Base-by-base conservation (phyloP, 2,329 filamentous ascomycete genomes). In the Aspergillus neoniger region DNA sequence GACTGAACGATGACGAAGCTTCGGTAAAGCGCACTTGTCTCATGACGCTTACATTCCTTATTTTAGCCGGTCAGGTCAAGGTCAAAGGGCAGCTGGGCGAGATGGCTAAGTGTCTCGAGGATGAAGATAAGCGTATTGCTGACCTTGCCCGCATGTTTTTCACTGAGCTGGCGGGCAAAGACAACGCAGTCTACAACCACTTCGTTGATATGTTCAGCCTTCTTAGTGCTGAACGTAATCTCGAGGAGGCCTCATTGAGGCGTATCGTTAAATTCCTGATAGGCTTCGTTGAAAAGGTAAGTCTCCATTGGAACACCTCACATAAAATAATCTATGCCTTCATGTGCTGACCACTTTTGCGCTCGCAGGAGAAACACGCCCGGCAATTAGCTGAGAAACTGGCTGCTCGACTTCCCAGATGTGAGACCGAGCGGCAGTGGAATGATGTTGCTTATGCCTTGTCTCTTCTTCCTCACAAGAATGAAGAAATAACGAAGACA, bases 191-290 rank as follows among this genome's bases (percentile, higher is more conserved):
- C 2, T 99, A 99, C 77, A 99, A 99, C 75, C 94, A 99, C 79
- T 99, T 99, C 77, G 92, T 99, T 28, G 95, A 99, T 74, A 98
- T 99, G 91, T 99, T 99, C 77, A 94, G 91, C 72, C 80, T 98
- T 65, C 82, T 99, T 50, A 95, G 91, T 60, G 90, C 92, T 0
- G 94, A 96, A 68, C 85, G 86, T 56, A 86, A 83, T 30, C 82
- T 99, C 66, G 88, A 92, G 9, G 94, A 97, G 74, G 92, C 96
- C 68, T 87, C 90, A 23, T 89, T 99, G 78, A 88, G 86, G 74
- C 85, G 91, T 62, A 94, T 99, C 61, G 85, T 99, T 65, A 92
- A 92, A 72, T 99, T 99, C 79, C 79, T 99, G 73, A 88, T 96
- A 63, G 92, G 92, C 1, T 99, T 99, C 75, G 92, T 99, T 65